These are phyloP conservation scores for Rhexocercosporidium sp. DNA, from an alignment of 2,329 filamentous ascomycete species.

Conservation along the genomic window DNA sequence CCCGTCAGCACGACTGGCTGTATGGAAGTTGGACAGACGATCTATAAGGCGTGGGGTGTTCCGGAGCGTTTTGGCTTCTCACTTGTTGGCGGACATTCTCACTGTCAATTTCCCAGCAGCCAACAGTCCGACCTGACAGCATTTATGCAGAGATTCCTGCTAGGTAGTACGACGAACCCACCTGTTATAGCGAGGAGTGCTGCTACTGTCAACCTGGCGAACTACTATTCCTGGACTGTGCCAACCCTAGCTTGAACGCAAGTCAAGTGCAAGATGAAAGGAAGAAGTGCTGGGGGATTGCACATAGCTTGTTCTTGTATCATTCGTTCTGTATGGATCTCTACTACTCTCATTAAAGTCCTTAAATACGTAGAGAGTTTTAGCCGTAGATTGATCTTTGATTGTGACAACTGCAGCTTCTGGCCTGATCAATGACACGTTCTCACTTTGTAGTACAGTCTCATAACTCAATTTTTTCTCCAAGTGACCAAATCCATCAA, in stretches of 20 bases:
- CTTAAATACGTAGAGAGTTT: background rate
- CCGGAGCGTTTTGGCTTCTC: constrained; percentile 58
- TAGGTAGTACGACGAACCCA: constrained; percentile 28
- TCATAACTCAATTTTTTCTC: too few relatives aligned
- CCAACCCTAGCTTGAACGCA: constrained; percentile 13
- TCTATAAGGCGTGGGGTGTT: constrained; percentile 59
- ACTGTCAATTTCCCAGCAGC: constrained; percentile 56
- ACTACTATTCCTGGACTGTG: constrained; percentile 20
- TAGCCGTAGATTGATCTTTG: too few relatives aligned
- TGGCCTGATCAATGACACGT: too few relatives aligned
- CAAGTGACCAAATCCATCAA: too few relatives aligned
- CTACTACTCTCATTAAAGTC: background rate
- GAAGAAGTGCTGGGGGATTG: background rate
- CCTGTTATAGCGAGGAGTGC: constrained; percentile 15
- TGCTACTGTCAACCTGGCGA: constrained; percentile 10
- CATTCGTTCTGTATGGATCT: background rate
- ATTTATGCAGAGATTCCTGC: constrained; percentile 55
- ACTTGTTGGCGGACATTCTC: constrained; percentile 52
- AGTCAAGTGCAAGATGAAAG: background rate
- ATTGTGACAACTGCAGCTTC: too few relatives aligned
- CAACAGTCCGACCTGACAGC: constrained; percentile 51
- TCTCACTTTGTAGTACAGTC: too few relatives aligned
- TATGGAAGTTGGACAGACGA: constrained; percentile 57
- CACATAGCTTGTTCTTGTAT: background rate
- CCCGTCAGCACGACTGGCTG: constrained; percentile 57